Evolutionary conservation across 257 asterid genomes (phyloP), one percentile per base, ranked within the genome.

Genomic region (Buddleja alternifolia): DNA sequence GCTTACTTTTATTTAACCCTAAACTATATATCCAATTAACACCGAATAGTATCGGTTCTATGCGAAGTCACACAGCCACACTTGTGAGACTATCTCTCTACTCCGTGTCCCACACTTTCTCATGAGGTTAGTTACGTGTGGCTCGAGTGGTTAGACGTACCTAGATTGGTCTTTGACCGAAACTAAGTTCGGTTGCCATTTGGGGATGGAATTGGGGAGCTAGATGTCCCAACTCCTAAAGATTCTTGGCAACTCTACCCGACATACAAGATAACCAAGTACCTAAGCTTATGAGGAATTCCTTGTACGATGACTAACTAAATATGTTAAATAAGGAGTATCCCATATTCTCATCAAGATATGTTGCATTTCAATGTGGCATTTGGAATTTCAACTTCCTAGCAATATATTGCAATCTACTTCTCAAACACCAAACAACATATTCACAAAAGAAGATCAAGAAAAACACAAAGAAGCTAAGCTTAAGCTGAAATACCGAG

Each of bases 401-500:
- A 75, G 52, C 69, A 59, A 62, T 69, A 69, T 42, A 34, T 14
- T 67, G 66, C 68, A n/a, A 41, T 71, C 64, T 67, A 66, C 48
- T 5, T 5, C 68, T 53, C 78, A 63, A 44, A 71, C 50, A 55
- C 78, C 85, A 73, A 66, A 57, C 75, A 75, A 73, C 78, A 82
- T 77, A 80, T 85, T 80, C 82, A 82, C 85, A 79, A 74, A 63
- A 61, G 41, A 69, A 66, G 62, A 69, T 46, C 66, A 67, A 69
- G 44, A 63, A 67, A 63, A 57, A 60, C 83, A 74, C 65, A 81
- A 81, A 75, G 80, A 84, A 78, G 57, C 83, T 78, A 85, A 65
- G 66, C 80, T 78, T 21, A 60, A 61, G 66, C 81, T 72, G 73
- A 77, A 73, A 73, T 74, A 73, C 73, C 68, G 66, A 80, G 72